phyloP scores from a whole-genome alignment of 2,329 filamentous ascomycete genomes.

The Verticillium dahliae region DNA sequence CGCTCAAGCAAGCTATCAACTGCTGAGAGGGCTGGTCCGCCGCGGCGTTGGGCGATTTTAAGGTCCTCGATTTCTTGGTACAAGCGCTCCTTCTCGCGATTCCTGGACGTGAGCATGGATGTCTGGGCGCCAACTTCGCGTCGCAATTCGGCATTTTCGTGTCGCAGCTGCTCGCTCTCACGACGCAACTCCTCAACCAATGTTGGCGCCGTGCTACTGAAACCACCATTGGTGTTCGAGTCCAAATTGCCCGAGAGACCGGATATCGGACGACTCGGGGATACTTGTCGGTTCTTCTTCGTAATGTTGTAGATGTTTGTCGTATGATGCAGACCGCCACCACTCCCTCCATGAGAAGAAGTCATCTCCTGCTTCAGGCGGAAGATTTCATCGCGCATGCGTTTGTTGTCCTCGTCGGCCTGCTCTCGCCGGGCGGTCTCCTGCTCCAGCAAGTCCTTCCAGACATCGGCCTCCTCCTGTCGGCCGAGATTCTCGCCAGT shows the following conservation, averaged over 20 bases:
- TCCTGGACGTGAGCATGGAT: slow-evolving; percentile 93
- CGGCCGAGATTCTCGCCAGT: slow-evolving; percentile 43
- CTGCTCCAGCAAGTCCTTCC: slow-evolving; percentile 90
- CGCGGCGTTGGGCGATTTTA: slow-evolving; percentile 77
- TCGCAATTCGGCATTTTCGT: slow-evolving; percentile 87
- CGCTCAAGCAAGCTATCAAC: slow-evolving; percentile 90
- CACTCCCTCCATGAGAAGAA: background rate
- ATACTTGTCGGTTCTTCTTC: slow-evolving; percentile 43
- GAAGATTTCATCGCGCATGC: slow-evolving; percentile 76
- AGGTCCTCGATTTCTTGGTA: slow-evolving; percentile 97
- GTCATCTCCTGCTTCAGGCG: slow-evolving; percentile 58
- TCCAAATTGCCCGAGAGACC: slow-evolving; percentile 44
- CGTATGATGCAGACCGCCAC: slow-evolving; percentile 42
- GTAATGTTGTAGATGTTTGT: slow-evolving; percentile 62
- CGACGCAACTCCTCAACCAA: slow-evolving; percentile 69
- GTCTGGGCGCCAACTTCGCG: slow-evolving; percentile 93
- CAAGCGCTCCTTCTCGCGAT: slow-evolving; percentile 87
- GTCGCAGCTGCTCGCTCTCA: slow-evolving; percentile 69
- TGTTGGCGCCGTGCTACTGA: slow-evolving; percentile 55
- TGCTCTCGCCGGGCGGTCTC: slow-evolving; percentile 86
- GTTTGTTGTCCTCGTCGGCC: slow-evolving; percentile 80
- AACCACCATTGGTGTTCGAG: slow-evolving; percentile 40
- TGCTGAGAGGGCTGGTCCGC: slow-evolving; percentile 54
- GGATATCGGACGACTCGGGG: slow-evolving; percentile 43
- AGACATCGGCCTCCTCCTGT: slow-evolving; percentile 71